These are phyloP conservation scores for Phytophthora quininea DNA, from an alignment of 352 stramenopile genomes.

Conservation along the genomic window DNA sequence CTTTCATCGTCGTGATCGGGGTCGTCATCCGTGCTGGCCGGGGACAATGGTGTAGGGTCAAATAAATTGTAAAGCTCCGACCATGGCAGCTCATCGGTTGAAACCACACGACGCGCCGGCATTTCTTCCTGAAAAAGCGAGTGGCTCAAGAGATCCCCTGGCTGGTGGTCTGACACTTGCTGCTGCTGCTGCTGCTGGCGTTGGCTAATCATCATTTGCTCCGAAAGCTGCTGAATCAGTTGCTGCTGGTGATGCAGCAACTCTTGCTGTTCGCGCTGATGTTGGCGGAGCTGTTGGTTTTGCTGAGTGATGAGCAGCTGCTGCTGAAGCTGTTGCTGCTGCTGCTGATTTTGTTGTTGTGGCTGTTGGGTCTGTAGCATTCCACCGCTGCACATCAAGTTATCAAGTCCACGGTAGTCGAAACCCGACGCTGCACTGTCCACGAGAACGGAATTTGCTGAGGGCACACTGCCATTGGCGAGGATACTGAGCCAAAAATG, in stretches of 20 bases:
- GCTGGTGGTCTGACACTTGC: slow-evolving; percentile 17
- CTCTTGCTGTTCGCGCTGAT: slow-evolving; percentile 41
- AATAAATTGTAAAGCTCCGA: slow-evolving; percentile 87
- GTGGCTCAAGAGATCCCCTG: slow-evolving; percentile 61
- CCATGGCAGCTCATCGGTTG: slow-evolving; percentile 78
- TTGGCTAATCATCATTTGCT: slow-evolving; percentile 45
- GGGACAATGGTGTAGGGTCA: slow-evolving; percentile 52
- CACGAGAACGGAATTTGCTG: slow-evolving; percentile 34
- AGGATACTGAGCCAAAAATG: slow-evolving; percentile 35
- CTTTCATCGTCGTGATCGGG: slow-evolving; percentile 65
- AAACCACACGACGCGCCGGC: slow-evolving; percentile 63
- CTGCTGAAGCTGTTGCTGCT: slow-evolving; percentile 29
- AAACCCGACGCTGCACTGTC: slow-evolving; percentile 43
- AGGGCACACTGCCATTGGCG: slow-evolving; percentile 30
- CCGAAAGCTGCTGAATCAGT: slow-evolving; percentile 42
- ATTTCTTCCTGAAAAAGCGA: slow-evolving; percentile 68
- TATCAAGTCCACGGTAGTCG: slow-evolving; percentile 44
- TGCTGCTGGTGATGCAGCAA: slow-evolving; percentile 32
- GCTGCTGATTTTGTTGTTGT: slow-evolving; percentile 33
- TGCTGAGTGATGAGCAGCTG: slow-evolving; percentile 33
- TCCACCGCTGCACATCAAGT: slow-evolving; percentile 36
- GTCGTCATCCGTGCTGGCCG: slow-evolving; percentile 54
- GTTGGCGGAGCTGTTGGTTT: slow-evolving; percentile 45
- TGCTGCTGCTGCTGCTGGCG: slow-evolving; percentile 36
- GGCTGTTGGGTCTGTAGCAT: slow-evolving; percentile 31